phyloP scores from a whole-genome alignment of 805 yeast genomes.

The Zygoascus flipseniorum region DNA sequence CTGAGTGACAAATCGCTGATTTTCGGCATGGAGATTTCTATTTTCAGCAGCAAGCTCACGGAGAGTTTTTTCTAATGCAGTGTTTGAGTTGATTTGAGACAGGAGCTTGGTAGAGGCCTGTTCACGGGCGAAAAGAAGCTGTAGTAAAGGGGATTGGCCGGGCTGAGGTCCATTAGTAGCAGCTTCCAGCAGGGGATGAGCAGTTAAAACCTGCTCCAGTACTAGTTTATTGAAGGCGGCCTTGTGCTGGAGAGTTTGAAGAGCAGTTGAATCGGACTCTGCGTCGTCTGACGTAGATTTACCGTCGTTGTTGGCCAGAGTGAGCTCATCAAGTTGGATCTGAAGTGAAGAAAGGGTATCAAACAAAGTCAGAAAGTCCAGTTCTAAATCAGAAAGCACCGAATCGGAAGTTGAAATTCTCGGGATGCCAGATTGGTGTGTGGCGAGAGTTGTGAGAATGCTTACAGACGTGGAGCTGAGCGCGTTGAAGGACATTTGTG shows the following conservation, averaged over 20 bases:
- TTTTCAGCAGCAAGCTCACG: neutral
- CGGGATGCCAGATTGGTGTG: conserved; percentile 10
- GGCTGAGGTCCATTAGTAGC: conserved; percentile 1
- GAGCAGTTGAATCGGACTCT: neutral
- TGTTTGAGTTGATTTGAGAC: neutral
- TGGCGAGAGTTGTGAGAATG: conserved; percentile 1
- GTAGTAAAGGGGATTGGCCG: conserved; percentile 2
- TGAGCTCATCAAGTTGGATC: conserved; percentile 1
- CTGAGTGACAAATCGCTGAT: conserved; percentile 2
- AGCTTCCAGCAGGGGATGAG: conserved; percentile 2
- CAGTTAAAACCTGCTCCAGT: neutral
- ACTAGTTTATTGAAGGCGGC: neutral
- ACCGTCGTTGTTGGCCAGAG: neutral
- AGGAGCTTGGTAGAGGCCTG: neutral
- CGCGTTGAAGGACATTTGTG: neutral
- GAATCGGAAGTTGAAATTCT: conserved; percentile 2
- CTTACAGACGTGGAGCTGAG: conserved; percentile 2
- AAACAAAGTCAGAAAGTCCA: conserved; percentile 4
- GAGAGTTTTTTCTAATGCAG: neutral
- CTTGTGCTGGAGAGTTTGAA: neutral
- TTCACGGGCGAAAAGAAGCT: conserved; percentile 3
- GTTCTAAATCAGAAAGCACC: conserved; percentile 6
- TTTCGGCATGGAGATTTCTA: conserved; percentile 1
- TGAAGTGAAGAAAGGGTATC: neutral
- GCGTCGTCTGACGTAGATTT: neutral